Evolutionary conservation across 345 rosid species (phyloP).

Genomic region (Conringia planisiliqua): DNA sequence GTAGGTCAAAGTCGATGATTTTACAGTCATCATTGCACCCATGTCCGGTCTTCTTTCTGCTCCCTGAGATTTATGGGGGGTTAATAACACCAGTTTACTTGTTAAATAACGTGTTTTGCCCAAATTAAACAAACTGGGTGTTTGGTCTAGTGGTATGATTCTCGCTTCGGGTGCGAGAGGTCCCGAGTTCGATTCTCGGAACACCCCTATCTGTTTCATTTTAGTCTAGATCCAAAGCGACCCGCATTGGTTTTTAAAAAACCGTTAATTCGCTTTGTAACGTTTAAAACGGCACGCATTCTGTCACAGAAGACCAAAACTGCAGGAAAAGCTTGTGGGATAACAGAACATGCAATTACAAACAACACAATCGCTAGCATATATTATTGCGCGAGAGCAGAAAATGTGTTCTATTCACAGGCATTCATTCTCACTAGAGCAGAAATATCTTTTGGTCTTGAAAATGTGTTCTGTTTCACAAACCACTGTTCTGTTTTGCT

Average conservation of each 20-base stretch:
- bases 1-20: not conserved
- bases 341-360: not conserved
- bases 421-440: not conserved
- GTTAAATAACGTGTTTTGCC: not conserved
- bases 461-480: not conserved
- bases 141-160: conserved; percentile 99
- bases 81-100: not conserved
- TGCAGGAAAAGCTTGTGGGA: not conserved
- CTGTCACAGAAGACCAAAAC: not conserved
- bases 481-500: conserved; percentile 14
- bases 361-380: not conserved
- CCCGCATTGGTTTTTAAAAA: not conserved
- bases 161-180: conserved; percentile 99
- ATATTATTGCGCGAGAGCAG: not conserved
- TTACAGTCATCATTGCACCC: not conserved
- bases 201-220: conserved; percentile 45
- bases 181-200: conserved; percentile 94
- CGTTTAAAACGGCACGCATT: not conserved
- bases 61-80: not conserved
- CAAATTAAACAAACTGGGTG: conserved; percentile 31
- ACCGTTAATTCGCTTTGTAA: not conserved
- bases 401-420: not conserved
- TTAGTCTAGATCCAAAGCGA: not conserved
- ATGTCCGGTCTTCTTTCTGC: not conserved
- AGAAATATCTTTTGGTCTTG: not conserved